Conservation (phyloP, 2,329 filamentous ascomycete genomes). For the Periconia macrospinosa region DNA sequence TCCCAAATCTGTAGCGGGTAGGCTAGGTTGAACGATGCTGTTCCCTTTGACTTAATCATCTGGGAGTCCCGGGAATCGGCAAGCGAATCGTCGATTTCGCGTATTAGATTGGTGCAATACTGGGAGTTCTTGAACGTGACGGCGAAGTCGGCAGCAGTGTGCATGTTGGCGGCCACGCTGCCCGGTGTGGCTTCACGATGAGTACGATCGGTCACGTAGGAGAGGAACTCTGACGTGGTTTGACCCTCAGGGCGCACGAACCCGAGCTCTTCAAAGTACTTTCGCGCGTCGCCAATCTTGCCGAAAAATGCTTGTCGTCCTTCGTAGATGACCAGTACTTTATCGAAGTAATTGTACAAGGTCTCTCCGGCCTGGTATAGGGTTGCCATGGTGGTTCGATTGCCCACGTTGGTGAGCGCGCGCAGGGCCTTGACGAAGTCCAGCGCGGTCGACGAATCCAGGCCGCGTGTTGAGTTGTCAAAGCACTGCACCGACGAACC, state of each 20-base stretch:
- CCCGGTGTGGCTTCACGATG: constrained; percentile 41
- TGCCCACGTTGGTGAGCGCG: constrained; percentile 51
- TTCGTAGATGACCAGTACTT: constrained; percentile 70
- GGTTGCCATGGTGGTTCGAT: constrained; percentile 54
- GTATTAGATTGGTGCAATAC: neutral
- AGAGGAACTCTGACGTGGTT: constrained; percentile 71
- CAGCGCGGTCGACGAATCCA: constrained; percentile 46
- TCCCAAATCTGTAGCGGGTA: neutral
- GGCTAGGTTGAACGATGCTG: too few relatives aligned
- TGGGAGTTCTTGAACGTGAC: neutral
- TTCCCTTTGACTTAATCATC: too few relatives aligned
- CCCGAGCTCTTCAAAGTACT: constrained; percentile 67
- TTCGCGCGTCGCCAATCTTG: constrained; percentile 56
- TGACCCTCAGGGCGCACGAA: constrained; percentile 34
- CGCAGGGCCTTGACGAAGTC: constrained; percentile 57
- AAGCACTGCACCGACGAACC: constrained; percentile 40
- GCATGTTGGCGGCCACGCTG: neutral
- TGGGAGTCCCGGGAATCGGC: too few relatives aligned
- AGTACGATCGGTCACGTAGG: constrained; percentile 53
- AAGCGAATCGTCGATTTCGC: too few relatives aligned
- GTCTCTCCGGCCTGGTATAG: constrained; percentile 49
- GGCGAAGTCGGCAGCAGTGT: neutral
- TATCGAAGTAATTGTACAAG: constrained; percentile 59
- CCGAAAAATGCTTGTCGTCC: constrained; percentile 75
- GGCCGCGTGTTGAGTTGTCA: constrained; percentile 41